Base-by-base conservation (phyloP, 805 yeast species). In the Kuraishia piskuri region DNA sequence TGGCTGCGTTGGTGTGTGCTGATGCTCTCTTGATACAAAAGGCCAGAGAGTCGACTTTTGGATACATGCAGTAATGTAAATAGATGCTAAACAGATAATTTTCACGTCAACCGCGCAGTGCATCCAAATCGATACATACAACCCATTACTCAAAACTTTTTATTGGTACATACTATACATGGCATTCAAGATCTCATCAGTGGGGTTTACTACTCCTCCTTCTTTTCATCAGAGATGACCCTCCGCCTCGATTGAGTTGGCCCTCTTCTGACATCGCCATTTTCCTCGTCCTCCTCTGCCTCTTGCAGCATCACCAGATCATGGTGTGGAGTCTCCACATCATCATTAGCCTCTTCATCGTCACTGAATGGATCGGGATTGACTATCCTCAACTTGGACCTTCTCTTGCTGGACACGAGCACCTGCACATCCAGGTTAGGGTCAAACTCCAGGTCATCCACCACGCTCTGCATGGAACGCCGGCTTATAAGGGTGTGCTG, bases 1-100 rank as follows among this genome's bases (percentile, higher is more conserved):
- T 94, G 98, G 82, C 98, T 50, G 94, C 97, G n/a, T 76, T 94
- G 59, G 97, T 90, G 1, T 71, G 92, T 58, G 92, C 92, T 47
- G 99, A 94, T 68, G 83, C 88, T 53, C 72, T 87, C 54, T 71
- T 94, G 72, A 78, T 91, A 49, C 99, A 92, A 73, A 86, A 88
- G 69, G 76, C 96, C 31, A 83, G 99, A 70, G 90, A 86, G 60
- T 78, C 73, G 52, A 76, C 82, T 48, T 68, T 64, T 51, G 69
- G 68, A 48, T 45, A 31, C 17, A 31, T 31, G 40, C n/a, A 31
- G 14, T 31, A 31, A n/a, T 31, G 40, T 31, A 31, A 7, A 31
- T 31, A 31, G 40, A 12, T 3, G 3, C 9, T 31, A 31, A 12
- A 31, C n/a, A n/a, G n/a, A n/a, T n/a, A n/a, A n/a, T n/a, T n/a